A percentile compares a stretch with the other conserved stretches of the same genome.
These are phyloP conservation scores for Aspergillus fructus DNA, from an alignment of 2,329 filamentous ascomycete species.

Conservation along the genomic window DNA sequence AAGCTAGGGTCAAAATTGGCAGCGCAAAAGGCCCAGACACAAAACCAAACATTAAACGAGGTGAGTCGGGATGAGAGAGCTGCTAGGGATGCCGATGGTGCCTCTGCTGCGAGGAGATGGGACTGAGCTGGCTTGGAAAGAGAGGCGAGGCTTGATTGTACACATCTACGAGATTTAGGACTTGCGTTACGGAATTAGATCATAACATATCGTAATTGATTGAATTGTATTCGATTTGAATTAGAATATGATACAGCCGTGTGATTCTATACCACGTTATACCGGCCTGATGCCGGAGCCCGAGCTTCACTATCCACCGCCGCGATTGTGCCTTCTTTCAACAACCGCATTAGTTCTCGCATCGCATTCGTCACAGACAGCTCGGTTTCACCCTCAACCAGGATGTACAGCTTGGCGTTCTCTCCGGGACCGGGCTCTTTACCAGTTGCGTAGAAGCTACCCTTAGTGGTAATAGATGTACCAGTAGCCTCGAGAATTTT, in stretches of 20 bases:
- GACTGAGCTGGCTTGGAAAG: conserved; percentile 43
- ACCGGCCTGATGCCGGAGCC: conserved; percentile 75
- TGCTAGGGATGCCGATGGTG: conserved; percentile 67
- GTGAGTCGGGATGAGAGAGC: conserved; percentile 66
- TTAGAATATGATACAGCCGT: conserved; percentile 15
- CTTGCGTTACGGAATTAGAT: background rate
- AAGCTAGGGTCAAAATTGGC: conserved; percentile 71
- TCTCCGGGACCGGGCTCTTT: conserved; percentile 74
- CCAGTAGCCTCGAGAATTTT: conserved; percentile 95
- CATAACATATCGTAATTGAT: background rate
- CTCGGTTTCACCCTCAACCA: conserved; percentile 97
- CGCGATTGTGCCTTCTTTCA: conserved; percentile 87
- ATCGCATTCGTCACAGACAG: conserved; percentile 87
- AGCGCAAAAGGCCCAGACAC: conserved; percentile 73
- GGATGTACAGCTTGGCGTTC: conserved; percentile 93
- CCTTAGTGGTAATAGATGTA: conserved; percentile 96
- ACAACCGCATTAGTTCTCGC: conserved; percentile 79
- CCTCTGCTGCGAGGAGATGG: conserved; percentile 57
- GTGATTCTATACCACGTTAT: conserved; percentile 70
- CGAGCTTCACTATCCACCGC: conserved; percentile 83
- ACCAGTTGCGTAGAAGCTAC: conserved; percentile 79
- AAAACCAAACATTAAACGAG: conserved; percentile 65
- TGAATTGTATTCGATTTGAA: background rate
- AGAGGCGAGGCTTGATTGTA: background rate
- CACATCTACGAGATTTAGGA: background rate